Percentiles rank a stretch among this genome's conserved stretches.
Conservation (phyloP, 1,284 basidiomycete species). For the Ganoderma sinense region DNA sequence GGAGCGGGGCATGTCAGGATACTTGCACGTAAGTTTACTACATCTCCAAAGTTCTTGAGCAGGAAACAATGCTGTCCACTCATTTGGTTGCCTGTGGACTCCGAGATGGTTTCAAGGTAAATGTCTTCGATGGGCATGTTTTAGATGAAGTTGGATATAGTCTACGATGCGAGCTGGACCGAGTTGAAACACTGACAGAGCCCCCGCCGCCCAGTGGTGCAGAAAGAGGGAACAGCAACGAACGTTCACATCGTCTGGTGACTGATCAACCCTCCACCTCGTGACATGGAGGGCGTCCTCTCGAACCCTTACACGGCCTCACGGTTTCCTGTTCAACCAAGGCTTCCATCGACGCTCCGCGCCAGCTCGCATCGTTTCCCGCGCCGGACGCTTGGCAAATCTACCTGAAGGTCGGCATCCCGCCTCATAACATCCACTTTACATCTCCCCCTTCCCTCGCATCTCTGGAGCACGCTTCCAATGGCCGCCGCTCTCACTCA, state of each 20-base stretch:
- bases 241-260: background rate
- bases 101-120: too few relatives aligned
- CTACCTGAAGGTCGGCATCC: background rate
- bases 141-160: too few relatives aligned
- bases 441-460: background rate
- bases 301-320: background rate
- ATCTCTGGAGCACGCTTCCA: background rate
- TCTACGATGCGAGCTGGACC: too few relatives aligned
- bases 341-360: background rate
- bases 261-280: background rate
- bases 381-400: background rate
- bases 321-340: background rate
- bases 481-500: background rate
- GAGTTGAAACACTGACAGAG: too few relatives aligned
- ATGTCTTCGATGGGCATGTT: too few relatives aligned
- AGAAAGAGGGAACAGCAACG: background rate
- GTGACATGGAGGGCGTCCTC: background rate
- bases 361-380: background rate
- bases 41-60: too few relatives aligned
- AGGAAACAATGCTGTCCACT: too few relatives aligned
- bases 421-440: background rate
- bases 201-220: background rate
- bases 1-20: too few relatives aligned
- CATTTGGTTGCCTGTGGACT: too few relatives aligned
- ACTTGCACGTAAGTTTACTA: too few relatives aligned